Base-by-base conservation (phyloP, 1,139 yeast genomes). In the Sugiyamaella grinbergsii region DNA sequence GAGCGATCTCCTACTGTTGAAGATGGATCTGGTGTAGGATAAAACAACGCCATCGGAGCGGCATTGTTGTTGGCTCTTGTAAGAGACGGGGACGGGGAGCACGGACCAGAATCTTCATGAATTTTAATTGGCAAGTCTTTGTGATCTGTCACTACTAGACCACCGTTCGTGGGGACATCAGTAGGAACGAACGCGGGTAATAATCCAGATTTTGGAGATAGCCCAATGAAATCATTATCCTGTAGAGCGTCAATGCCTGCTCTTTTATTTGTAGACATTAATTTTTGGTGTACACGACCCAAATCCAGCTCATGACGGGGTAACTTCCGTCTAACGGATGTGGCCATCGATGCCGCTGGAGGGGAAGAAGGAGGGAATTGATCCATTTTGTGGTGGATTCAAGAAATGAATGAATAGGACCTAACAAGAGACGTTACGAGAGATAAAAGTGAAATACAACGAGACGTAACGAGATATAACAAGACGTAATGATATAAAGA, bases 1-100 rank as follows among this genome's bases (percentile, higher is more conserved):
- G 58, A 50, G 7, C 54, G 42, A 16, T 50, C 49, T 4, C 59
- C 62, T 5, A 50, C 31, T 1, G 62, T 51, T 8, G 63, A 60
- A 4, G 66, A 58, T 4, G 67, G 67, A 32, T 53, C 58, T 6
- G 67, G 67, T 1, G 67, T 62, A n/a, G 65, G 66, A 44, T 62
- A 62, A 48, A 54, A 58, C 13, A 50, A 47, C 37, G 29, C 47
- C 47, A 41, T 53, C 13, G 24, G 31, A 29, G 32, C 28, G 11
- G 11, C 32, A 31, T 20, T 47, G 4, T 5, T 29, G 32, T 24
- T 47, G 32, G 41, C 28, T 26, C 24, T 32, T 31, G 22, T 11
- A 24, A 33, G n/a, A 41, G 28, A 6, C 24, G 31, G 29, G 40
- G 47, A 31, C 22, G 48, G 47, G 16, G 51, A 41, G 22, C 51